Conservation (phyloP, 306 rosid species). For the Comarum palustre region DNA sequence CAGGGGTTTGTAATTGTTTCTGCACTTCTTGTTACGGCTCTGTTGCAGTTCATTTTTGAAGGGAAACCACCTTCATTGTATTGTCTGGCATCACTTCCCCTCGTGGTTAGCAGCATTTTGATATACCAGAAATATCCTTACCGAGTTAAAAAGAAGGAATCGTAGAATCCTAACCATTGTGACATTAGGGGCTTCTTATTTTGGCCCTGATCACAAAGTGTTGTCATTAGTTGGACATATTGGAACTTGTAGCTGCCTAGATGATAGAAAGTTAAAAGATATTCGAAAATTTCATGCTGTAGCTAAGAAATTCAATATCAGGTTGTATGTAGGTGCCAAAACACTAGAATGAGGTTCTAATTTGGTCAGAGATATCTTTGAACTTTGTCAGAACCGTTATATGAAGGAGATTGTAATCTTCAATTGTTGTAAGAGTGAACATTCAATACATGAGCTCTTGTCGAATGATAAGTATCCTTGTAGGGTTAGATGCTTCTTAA, state of each 20-base stretch:
- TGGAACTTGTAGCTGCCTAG: slow-evolving; percentile 40
- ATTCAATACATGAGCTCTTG: neutral
- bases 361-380: neutral
- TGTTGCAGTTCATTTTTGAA: slow-evolving; percentile 90
- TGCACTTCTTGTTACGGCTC: slow-evolving; percentile 83
- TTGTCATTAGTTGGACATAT: slow-evolving; percentile 22
- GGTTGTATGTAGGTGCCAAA: neutral
- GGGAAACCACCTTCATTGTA: slow-evolving; percentile 85
- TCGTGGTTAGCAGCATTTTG: slow-evolving; percentile 77
- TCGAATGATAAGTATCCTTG: neutral
- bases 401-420: slow-evolving; percentile 1
- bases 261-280: neutral
- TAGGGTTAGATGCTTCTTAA: neutral
- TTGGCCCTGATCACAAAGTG: slow-evolving; percentile 5
- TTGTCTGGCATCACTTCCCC: slow-evolving; percentile 86
- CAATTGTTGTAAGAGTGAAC: slow-evolving; percentile 6
- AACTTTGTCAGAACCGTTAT: neutral
- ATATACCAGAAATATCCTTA: slow-evolving; percentile 85
- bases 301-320: neutral
- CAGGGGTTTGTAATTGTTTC: slow-evolving; percentile 98
- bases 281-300: neutral
- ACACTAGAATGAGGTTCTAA: neutral
- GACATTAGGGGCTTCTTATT: slow-evolving; percentile 22
- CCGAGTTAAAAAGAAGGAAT: slow-evolving; percentile 62
- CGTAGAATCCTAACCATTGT: slow-evolving; percentile 24